These are phyloP conservation scores for Spizellomyces punctatus DNA, from an alignment of 192 early-diverging fungal genomes.

Conservation along the genomic window DNA sequence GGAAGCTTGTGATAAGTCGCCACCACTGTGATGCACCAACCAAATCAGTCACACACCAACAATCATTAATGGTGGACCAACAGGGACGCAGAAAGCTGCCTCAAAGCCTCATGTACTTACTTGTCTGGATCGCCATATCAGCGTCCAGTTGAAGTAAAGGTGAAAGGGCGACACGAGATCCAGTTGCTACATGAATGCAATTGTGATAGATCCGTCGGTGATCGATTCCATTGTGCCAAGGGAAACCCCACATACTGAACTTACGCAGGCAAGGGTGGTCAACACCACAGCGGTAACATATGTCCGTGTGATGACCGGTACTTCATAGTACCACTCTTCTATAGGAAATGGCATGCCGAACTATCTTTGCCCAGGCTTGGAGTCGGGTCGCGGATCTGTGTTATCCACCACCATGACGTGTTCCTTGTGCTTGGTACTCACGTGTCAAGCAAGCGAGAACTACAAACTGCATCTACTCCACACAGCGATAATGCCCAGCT, in stretches of 20 bases:
- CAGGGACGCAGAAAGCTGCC: not conserved
- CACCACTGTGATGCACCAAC: conserved; percentile 72
- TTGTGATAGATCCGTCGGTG: not conserved
- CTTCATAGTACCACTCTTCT: conserved; percentile 90
- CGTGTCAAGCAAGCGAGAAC: too few relatives aligned
- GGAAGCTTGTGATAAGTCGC: conserved; percentile 88
- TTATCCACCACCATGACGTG: too few relatives aligned
- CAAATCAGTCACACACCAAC: not conserved
- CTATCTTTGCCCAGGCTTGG: not conserved
- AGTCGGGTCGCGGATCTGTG: not conserved
- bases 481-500: too few relatives aligned
- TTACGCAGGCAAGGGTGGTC: conserved; percentile 79
- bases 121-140: conserved; percentile 70
- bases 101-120: conserved; percentile 40
- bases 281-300: conserved; percentile 80
- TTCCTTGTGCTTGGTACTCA: too few relatives aligned
- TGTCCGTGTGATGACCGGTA: conserved; percentile 82
- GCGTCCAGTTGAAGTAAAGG: conserved; percentile 77
- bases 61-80: not conserved
- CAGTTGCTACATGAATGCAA: conserved; percentile 65
- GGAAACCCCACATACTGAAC: not conserved
- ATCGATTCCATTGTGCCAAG: too few relatives aligned
- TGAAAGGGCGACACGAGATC: conserved; percentile 79
- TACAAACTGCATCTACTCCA: too few relatives aligned
- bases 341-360: conserved; percentile 55